Evolutionary conservation across 2,329 filamentous ascomycete genomes (phyloP).

Genomic region (Cordyceps cateniannulata): DNA sequence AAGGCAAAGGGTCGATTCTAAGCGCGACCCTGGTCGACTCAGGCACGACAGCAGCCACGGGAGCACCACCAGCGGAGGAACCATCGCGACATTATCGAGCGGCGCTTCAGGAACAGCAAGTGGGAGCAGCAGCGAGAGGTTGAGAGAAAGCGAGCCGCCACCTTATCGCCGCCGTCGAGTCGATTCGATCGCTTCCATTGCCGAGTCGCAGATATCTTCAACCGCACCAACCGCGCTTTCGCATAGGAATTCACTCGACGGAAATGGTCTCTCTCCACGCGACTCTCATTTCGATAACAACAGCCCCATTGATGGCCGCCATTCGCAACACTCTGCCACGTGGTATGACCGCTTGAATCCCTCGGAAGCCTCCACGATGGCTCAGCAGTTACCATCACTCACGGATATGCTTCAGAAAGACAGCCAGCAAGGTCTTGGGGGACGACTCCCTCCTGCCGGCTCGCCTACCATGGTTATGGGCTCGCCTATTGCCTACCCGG

Average conservation of each 20-base stretch:
- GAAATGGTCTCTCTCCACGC: conserved; percentile 37
- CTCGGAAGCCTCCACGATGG: conserved; percentile 19
- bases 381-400: conserved; percentile 37
- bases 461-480: neutral
- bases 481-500: neutral
- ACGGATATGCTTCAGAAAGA: conserved; percentile 40
- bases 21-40: conserved; percentile 34
- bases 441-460: neutral
- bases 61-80: conserved; percentile 34
- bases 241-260: conserved; percentile 35
- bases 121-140: conserved; percentile 42
- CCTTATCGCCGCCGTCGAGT: conserved; percentile 40
- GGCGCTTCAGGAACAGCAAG: conserved; percentile 30
- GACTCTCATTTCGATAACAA: conserved; percentile 29
- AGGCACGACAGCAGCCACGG: conserved; percentile 34
- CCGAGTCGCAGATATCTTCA: conserved; percentile 39
- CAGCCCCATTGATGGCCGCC: conserved; percentile 22
- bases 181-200: conserved; percentile 39
- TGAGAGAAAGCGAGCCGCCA: conserved; percentile 42
- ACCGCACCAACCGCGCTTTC: conserved; percentile 29
- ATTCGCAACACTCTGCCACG: conserved; percentile 21
- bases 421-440: conserved; percentile 13
- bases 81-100: conserved; percentile 26
- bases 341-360: conserved; percentile 21
- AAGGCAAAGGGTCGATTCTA: conserved; percentile 26